phyloP scores from a whole-genome alignment of 1,139 yeast genomes.

The Zygotorulaspora mrakii region DNA sequence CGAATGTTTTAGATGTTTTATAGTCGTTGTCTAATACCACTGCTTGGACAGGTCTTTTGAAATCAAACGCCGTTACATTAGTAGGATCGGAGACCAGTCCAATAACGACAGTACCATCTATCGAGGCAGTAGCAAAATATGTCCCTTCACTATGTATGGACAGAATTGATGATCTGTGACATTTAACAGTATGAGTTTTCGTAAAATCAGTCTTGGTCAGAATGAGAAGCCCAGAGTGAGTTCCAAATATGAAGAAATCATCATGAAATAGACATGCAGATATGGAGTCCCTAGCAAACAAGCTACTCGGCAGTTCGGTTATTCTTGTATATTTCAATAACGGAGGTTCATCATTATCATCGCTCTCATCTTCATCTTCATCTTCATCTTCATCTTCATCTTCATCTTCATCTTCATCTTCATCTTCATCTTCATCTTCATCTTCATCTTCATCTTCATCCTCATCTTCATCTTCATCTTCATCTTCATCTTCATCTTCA shows the following conservation, averaged over 20 bases:
- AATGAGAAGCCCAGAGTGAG: constrained; percentile 82
- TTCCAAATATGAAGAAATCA: constrained; percentile 68
- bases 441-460: no score
- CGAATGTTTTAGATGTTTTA: constrained; percentile 54
- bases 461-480: constrained; percentile 8
- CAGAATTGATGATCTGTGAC: constrained; percentile 81
- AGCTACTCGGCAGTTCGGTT: constrained; percentile 57
- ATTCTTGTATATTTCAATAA: constrained; percentile 68
- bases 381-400: constrained; percentile 36
- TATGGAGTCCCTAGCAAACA: constrained; percentile 72
- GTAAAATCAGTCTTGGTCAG: constrained; percentile 57
- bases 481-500: constrained; percentile 6
- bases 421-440: constrained; percentile 23
- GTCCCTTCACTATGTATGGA: constrained; percentile 68
- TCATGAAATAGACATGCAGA: constrained; percentile 64
- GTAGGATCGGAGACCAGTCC: constrained; percentile 62
- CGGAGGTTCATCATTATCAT: constrained; percentile 67
- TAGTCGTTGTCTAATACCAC: constrained; percentile 77
- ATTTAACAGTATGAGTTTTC: constrained; percentile 66
- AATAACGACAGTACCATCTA: constrained; percentile 88
- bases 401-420: constrained; percentile 34
- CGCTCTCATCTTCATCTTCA: no score
- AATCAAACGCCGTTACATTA: constrained; percentile 72
- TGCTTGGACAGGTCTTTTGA: constrained; percentile 83
- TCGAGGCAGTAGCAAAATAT: constrained; percentile 79